phyloP scores from a whole-genome alignment of 805 yeast species.

The Candida odintsovae region DNA sequence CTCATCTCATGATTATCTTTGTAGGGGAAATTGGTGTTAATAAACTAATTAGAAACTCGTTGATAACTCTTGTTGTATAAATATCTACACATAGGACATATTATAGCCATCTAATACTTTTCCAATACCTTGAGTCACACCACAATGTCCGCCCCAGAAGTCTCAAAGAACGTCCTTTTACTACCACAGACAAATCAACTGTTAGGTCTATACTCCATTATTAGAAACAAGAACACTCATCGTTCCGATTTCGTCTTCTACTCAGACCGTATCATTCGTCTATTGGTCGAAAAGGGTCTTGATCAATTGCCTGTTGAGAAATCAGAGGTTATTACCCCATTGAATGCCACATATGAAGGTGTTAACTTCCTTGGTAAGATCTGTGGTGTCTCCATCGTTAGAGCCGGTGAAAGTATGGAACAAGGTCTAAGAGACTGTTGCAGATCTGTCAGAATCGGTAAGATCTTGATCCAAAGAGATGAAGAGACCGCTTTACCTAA shows the following conservation, averaged over 20 bases:
- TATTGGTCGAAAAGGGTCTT: slow-evolving; percentile 92
- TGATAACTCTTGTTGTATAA: neutral
- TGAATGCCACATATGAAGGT: slow-evolving; percentile 68
- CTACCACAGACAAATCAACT: slow-evolving; percentile 89
- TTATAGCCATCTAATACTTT: no score
- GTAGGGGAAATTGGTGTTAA: neutral
- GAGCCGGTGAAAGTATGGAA: slow-evolving; percentile 99
- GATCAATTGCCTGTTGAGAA: slow-evolving; percentile 88
- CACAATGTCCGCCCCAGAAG: slow-evolving; percentile 8
- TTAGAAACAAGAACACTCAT: slow-evolving; percentile 73
- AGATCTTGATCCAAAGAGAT: slow-evolving; percentile 93
- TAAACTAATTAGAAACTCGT: neutral
- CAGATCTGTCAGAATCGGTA: slow-evolving; percentile 92
- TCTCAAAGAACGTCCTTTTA: slow-evolving; percentile 50
- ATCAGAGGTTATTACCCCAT: slow-evolving; percentile 64
- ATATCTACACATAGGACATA: no score
- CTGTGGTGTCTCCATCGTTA: slow-evolving; percentile 95
- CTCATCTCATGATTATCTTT: neutral
- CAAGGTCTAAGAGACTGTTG: slow-evolving; percentile 97
- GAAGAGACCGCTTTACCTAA: slow-evolving; percentile 96
- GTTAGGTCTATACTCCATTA: slow-evolving; percentile 80
- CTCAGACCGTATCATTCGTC: slow-evolving; percentile 88
- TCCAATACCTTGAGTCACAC: neutral
- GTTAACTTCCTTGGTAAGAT: slow-evolving; percentile 83
- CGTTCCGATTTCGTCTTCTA: slow-evolving; percentile 94